Evolutionary conservation across 73 alveolate genomes (phyloP), one percentile per base, ranked within the genome.

Genomic region (Uronychia setigera): DNA sequence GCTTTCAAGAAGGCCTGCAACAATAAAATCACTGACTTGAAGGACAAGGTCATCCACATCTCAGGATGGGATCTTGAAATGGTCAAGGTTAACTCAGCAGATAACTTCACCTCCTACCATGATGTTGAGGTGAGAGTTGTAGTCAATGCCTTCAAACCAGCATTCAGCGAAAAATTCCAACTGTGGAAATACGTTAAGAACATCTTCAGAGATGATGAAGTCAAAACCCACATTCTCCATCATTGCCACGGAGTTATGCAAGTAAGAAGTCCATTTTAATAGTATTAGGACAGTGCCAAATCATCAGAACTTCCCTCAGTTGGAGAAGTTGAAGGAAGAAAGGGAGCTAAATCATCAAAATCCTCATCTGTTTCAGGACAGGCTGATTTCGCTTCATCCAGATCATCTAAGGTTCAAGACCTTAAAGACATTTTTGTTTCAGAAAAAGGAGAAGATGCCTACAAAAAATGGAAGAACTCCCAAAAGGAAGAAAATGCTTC

Each of bases 161-260:
- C 60, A 74, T 60, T 46, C 34, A 59, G 28, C 14, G 92, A 78
- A 32, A 85, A 60, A 78, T 77, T 77, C 33, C 57, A 77, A n/a
- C 67, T 46, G 67, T 79, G 79, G 46, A 77, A 77, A 59, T 85
- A 77, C 57, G 84, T 79, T 58, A 35, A n/a, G 74, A 85, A 85
- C 83, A 82, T 85, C 77, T 85, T 46, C 92, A 77, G 92, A 57
- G 92, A 85, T 81, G 86, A 85, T 58, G 92, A 85, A 28, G 14
- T 85, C 87, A 85, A 85, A 58, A 58, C 86, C 77, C 60, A 26
- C 80, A 77, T 85, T 82, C 81, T 29, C 34, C 80, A 77, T 46
- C 35, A 32, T 81, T 30, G 81, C 26, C 86, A 78, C 82, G 32
- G 31, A 26, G 86, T 77, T 32, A 29, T 85, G 60, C 30, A 76